phyloP scores from a whole-genome alignment of 2,329 filamentous ascomycete genomes.

The Sporothrix phasma region DNA sequence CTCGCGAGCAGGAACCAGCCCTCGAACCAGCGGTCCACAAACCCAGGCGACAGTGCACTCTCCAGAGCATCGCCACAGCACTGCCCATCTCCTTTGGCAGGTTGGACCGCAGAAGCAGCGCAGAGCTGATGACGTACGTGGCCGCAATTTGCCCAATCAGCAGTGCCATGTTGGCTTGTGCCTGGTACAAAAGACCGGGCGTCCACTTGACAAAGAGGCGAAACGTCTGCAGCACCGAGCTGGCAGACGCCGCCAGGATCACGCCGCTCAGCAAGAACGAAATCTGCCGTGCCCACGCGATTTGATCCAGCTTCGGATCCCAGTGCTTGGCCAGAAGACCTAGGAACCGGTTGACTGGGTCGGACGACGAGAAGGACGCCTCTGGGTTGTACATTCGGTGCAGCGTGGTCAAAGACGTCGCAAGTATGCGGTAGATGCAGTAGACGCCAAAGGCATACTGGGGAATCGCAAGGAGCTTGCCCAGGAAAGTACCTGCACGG shows the following conservation, averaged over 20 bases:
- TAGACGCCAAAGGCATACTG: conserved; percentile 67
- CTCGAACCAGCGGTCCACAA: conserved; percentile 80
- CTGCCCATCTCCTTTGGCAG: conserved; percentile 67
- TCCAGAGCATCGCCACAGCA: conserved; percentile 67
- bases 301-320: conserved; percentile 72
- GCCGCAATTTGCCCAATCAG: conserved; percentile 71
- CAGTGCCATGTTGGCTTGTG: conserved; percentile 68
- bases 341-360: conserved; percentile 76
- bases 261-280: conserved; percentile 74
- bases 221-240: conserved; percentile 75
- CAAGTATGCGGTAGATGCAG: conserved; percentile 72
- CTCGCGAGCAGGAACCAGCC: conserved; percentile 70
- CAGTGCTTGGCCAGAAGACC: conserved; percentile 73
- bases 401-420: conserved; percentile 58
- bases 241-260: conserved; percentile 73
- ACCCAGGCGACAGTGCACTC: conserved; percentile 61
- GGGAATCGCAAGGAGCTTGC: conserved; percentile 51
- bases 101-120: conserved; percentile 67
- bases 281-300: conserved; percentile 75
- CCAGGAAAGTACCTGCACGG: conserved; percentile 56
- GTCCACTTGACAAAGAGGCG: conserved; percentile 68
- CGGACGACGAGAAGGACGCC: conserved; percentile 54
- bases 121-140: conserved; percentile 75
- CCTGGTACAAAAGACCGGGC: conserved; percentile 60
- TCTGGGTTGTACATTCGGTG: conserved; percentile 44